Base-by-base conservation (phyloP, 805 yeast species). In the Soucietia sequanensis region DNA sequence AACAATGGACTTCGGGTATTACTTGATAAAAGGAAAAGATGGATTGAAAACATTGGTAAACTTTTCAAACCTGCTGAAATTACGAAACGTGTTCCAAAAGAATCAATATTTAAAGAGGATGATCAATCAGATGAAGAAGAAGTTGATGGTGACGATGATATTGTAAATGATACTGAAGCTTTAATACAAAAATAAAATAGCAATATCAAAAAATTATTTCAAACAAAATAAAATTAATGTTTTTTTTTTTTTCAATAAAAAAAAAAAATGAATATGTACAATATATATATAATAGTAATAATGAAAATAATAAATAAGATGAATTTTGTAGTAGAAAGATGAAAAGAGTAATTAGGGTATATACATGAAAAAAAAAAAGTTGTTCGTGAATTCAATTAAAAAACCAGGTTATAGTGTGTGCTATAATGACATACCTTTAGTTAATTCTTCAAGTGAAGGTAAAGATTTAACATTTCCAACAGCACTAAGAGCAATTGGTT, bases 21-120 rank as follows among this genome's bases (percentile, higher is more conserved):
- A 32, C 60, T 91, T 43, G 97, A 91, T 45, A 93, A 93, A 63
- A 76, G 98, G 35, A 66, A 59, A 36, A 78, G 93, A 48, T 93
- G 99, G 99, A 83, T 90, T 24, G 75, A 74, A 15, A 86, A 82
- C 55, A 87, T 93, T 43, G 98, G 98, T 1, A 88, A 90, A 22
- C 72, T 91, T 33, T 93, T 93, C 62, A 69, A 65, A 39, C 72
- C 81, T 17, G 69, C 69, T 12, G 78, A 81, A 43, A 64, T 77
- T 28, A 87, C 89, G 90, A 76, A 84, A 56, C 65, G 93, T 16
- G 78, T 84, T 37, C 96, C 96, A 2, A 57, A 56, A 12, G 78
- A 72, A 34, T 67, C 80, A 9, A 70, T 85, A 6, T 83, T 89
- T 40, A 65, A 58, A 24, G 60, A 56, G 27, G 52, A 52, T 15